Percentiles rank a stretch among this genome's conserved stretches.
Conservation (phyloP, 768 basidiomycete genomes). For the Termitomyces sp. region DNA sequence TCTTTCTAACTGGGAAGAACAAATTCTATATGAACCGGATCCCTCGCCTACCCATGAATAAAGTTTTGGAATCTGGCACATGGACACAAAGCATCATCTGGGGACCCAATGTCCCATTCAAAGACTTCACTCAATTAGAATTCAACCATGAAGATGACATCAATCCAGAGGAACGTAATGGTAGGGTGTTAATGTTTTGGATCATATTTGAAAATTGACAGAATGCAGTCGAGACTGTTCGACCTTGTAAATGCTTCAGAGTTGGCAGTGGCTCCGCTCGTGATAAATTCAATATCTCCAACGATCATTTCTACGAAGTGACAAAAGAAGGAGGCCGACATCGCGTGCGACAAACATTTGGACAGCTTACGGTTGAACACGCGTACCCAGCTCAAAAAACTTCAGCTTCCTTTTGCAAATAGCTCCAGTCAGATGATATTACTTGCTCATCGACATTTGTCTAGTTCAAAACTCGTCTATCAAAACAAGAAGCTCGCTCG, state of each 20-base stretch:
- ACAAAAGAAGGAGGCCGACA: slow-evolving; percentile 82
- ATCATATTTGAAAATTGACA: slow-evolving; percentile 6
- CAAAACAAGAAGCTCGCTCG: slow-evolving; percentile 89
- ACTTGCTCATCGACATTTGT: slow-evolving; percentile 5
- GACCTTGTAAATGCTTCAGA: slow-evolving; percentile 64
- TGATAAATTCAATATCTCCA: slow-evolving; percentile 95
- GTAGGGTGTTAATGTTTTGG: slow-evolving; percentile 22
- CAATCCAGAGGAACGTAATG: slow-evolving; percentile 54
- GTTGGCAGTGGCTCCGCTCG: slow-evolving; percentile 51
- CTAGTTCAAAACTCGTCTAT: slow-evolving; percentile 91
- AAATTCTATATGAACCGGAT: slow-evolving; percentile 66
- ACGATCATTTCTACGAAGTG: slow-evolving; percentile 93
- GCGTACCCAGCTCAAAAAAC: slow-evolving; percentile 90
- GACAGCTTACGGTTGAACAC: slow-evolving; percentile 92
- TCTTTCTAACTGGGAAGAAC: slow-evolving; percentile 88
- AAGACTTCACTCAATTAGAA: slow-evolving; percentile 77
- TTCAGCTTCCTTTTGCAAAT: slow-evolving; percentile 92
- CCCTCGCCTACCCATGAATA: slow-evolving; percentile 52
- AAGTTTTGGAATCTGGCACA: slow-evolving; percentile 73
- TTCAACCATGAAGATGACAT: slow-evolving; percentile 70
- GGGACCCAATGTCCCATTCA: slow-evolving; percentile 69
- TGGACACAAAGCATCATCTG: slow-evolving; percentile 93
- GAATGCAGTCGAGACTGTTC: slow-evolving; percentile 41
- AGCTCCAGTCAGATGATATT: slow-evolving; percentile 1
- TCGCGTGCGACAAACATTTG: slow-evolving; percentile 94